Evolutionary conservation across 1,284 basidiomycete genomes (phyloP).

Genomic region (Ustilago loliicola): DNA sequence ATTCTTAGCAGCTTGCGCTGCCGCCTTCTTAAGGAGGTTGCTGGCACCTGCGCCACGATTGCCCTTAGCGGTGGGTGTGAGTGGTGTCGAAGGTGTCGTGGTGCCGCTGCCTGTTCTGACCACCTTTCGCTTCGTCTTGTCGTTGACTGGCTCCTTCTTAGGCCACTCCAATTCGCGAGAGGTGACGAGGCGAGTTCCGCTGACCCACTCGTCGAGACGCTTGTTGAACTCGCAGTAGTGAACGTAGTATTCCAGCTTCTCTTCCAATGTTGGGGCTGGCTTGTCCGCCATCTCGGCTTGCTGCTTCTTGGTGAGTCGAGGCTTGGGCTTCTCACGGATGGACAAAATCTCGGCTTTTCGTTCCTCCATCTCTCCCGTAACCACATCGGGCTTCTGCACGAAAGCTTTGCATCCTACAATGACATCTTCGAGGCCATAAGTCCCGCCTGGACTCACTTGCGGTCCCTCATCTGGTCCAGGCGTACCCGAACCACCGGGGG

Average conservation of each 20-base stretch:
- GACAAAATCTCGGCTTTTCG: slow-evolving; percentile 68
- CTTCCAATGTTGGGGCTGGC: slow-evolving; percentile 51
- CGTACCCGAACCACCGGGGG: slow-evolving; percentile 45
- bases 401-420: slow-evolving; percentile 65
- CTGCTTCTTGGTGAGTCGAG: slow-evolving; percentile 57
- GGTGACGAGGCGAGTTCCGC: slow-evolving; percentile 85
- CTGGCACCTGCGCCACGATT: slow-evolving; percentile 44
- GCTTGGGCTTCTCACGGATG: slow-evolving; percentile 64
- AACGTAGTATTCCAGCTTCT: slow-evolving; percentile 61
- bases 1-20: slow-evolving; percentile 76
- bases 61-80: slow-evolving; percentile 47
- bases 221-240: slow-evolving; percentile 65
- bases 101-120: slow-evolving; percentile 47
- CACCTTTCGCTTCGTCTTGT: slow-evolving; percentile 72
- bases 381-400: slow-evolving; percentile 65
- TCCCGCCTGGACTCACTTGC: slow-evolving; percentile 56
- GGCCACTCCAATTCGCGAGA: slow-evolving; percentile 94
- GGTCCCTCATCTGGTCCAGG: slow-evolving; percentile 54
- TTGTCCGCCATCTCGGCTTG: slow-evolving; percentile 47
- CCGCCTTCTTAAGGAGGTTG: slow-evolving; percentile 81
- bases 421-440: slow-evolving; percentile 62
- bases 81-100: slow-evolving; percentile 47
- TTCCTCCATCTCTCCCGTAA: slow-evolving; percentile 65
- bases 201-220: slow-evolving; percentile 98
- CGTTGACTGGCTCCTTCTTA: slow-evolving; percentile 72